phyloP scores from a whole-genome alignment of 257 asterid genomes.

The Buddleja alternifolia region DNA sequence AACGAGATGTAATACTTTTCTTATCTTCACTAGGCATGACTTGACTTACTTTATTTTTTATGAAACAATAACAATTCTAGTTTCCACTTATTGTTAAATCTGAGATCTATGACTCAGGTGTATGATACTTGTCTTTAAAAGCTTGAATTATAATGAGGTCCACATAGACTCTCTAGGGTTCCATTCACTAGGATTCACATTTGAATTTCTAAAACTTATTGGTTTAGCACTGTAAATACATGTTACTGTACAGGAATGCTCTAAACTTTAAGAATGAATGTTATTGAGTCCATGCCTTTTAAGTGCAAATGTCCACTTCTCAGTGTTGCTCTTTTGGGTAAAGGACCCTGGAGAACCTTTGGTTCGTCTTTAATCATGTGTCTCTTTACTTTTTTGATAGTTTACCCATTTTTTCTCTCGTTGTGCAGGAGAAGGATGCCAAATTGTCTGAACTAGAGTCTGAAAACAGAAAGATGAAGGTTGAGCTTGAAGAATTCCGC shows the following conservation, averaged over 20 bases:
- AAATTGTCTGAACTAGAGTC: conserved; percentile 87
- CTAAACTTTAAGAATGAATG: conserved; percentile 3
- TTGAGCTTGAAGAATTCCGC: conserved; percentile 96
- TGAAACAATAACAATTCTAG: not conserved
- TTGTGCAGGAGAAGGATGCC: conserved; percentile 83
- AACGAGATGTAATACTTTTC: conserved; percentile 7
- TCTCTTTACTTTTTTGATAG: conserved; percentile 14
- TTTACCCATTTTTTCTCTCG: conserved; percentile 16
- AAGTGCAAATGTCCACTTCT: conserved; percentile 12
- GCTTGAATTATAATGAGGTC: not conserved
- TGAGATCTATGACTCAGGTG: conserved; percentile 7
- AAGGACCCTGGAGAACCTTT: conserved; percentile 20
- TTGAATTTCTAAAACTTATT: not conserved
- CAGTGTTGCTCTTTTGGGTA: not conserved
- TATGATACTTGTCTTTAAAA: conserved; percentile 19
- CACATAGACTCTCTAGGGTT: not conserved
- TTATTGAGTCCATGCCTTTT: not conserved
- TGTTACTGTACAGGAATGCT: conserved; percentile 1
- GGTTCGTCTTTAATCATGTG: not conserved
- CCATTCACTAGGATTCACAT: not conserved
- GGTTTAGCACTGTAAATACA: not conserved
- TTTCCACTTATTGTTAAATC: conserved; percentile 16
- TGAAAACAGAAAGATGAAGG: conserved; percentile 96
- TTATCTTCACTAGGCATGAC: conserved; percentile 13
- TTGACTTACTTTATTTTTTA: conserved; percentile 18